Evolutionary conservation across 2,329 filamentous ascomycete species (phyloP).

Genomic region (Cladophialophora yegresii): DNA sequence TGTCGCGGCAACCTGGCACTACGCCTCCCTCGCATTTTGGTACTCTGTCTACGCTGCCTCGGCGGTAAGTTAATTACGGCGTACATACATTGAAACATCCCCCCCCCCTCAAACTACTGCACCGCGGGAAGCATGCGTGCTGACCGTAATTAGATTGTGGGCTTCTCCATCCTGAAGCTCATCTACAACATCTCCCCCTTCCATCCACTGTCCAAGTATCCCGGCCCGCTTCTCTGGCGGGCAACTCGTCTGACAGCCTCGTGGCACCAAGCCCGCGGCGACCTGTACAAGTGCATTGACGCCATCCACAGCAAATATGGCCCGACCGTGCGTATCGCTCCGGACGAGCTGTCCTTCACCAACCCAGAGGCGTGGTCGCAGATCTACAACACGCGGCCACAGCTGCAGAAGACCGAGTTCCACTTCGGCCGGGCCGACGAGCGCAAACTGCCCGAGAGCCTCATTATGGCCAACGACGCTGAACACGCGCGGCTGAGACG

Average conservation of each 20-base stretch:
- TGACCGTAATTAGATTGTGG: background rate
- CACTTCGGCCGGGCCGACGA: conserved; percentile 17
- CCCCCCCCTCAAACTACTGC: too few species aligned
- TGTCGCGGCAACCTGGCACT: background rate
- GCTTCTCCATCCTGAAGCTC: conserved; percentile 1
- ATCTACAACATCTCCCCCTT: conserved; percentile 24
- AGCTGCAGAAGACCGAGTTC: conserved; percentile 21
- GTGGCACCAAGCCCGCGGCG: conserved; percentile 21
- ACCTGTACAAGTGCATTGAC: conserved; percentile 23
- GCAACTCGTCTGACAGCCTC: conserved; percentile 24
- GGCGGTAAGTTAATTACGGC: background rate
- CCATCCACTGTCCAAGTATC: conserved; percentile 22
- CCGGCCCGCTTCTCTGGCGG: conserved; percentile 22
- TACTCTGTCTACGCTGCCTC: background rate
- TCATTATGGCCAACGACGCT: conserved; percentile 21
- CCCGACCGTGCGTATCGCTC: conserved; percentile 40
- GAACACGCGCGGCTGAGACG: conserved; percentile 40
- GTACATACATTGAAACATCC: too few species aligned
- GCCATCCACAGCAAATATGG: conserved; percentile 40
- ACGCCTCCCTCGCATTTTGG: conserved; percentile 1
- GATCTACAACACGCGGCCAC: conserved; percentile 39
- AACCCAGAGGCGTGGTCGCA: conserved; percentile 38
- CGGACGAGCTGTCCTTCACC: conserved; percentile 40
- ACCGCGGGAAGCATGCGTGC: too few species aligned
- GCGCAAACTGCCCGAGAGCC: conserved; percentile 19